Evolutionary conservation across 2,329 filamentous ascomycete species (phyloP), one percentile per base, ranked within the genome.

Genomic region (Microcyclospora tardicrescens): DNA sequence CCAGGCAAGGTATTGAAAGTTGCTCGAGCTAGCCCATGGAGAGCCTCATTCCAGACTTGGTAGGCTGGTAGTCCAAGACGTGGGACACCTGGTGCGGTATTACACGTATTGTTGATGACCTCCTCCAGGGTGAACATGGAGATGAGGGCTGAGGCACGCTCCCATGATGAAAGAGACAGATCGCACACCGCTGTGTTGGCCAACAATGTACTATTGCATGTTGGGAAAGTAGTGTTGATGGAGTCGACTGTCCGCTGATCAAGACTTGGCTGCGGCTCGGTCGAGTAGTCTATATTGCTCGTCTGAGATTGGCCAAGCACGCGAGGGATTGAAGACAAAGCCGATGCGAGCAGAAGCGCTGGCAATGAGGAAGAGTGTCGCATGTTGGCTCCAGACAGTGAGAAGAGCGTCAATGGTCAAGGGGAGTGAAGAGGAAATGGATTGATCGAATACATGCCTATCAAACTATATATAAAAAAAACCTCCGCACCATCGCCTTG

Each of bases 1-100:
- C 19, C 19, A 8, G 14, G 42, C 33, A 24, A 76, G 55, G 13
- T 19, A 12, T 14, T n/a, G 13, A 14, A 24, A 19, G 28, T 12
- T 2, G 61, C 60, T 3, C 55, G 58, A 41, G 61, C 24, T 4
- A 41, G 16, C 1, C 76, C 75, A 47, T 77, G 73, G 0, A 77
- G 63, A 1, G 68, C 71, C 51, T 74, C 71, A 35, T 61, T 69
- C 70, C 72, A 76, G 59, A 72, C 74, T 50, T 72, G 58, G 44
- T 79, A 79, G 0, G 63, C 50, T 0, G 68, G 66, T 0, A 77
- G 55, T 5, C 72, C 72, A 0, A 78, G 61, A n/a, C 72, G 61
- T 0, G 67, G 58, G 10, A 69, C 66, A 0, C 73, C 73, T 0
- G 64, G 62, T 2, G 60, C 60, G 3, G 56, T 60, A 41, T 62